Evolutionary conservation across 2,329 filamentous ascomycete genomes (phyloP).

Genomic region (Ramichloridium luteum): DNA sequence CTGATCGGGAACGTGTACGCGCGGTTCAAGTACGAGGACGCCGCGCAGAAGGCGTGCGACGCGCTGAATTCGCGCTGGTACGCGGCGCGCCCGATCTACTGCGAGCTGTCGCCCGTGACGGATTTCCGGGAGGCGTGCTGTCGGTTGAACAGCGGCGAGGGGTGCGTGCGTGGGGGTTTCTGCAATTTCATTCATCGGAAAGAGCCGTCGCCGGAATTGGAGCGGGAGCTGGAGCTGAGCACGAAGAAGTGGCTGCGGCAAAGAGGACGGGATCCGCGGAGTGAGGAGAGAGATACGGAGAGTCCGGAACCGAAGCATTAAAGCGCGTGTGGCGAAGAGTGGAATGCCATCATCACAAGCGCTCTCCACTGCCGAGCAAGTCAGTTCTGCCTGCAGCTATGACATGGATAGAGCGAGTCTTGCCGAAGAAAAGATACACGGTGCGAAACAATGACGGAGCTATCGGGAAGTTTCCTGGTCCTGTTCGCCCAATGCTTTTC

Average conservation of each 20-base stretch:
- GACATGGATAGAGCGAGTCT: too few species aligned
- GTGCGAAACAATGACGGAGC: too few species aligned
- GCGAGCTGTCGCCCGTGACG: conserved; percentile 90
- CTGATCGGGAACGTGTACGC: conserved; percentile 98
- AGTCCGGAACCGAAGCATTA: conserved; percentile 83
- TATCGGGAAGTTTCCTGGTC: too few species aligned
- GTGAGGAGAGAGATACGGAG: conserved; percentile 46
- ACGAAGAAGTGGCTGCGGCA: conserved; percentile 95
- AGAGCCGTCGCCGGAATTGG: conserved; percentile 79
- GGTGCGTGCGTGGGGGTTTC: conserved; percentile 89
- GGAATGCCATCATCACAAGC: too few species aligned
- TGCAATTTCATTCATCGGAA: conserved; percentile 99
- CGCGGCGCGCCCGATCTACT: conserved; percentile 92
- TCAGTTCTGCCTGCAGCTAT: too few species aligned
- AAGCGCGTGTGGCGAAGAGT: too few species aligned
- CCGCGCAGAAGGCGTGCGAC: conserved; percentile 85
- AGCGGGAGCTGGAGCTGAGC: conserved; percentile 70
- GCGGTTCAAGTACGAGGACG: conserved; percentile 99
- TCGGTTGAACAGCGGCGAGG: conserved; percentile 84
- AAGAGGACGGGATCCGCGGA: conserved; percentile 73
- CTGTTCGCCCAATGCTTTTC: too few species aligned
- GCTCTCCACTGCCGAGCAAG: too few species aligned
- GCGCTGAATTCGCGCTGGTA: conserved; percentile 93
- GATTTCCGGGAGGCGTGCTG: conserved; percentile 98
- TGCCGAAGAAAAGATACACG: too few species aligned